Evolutionary conservation across 306 rosid genomes (phyloP).

Genomic region (Cicer chorassanicum): DNA sequence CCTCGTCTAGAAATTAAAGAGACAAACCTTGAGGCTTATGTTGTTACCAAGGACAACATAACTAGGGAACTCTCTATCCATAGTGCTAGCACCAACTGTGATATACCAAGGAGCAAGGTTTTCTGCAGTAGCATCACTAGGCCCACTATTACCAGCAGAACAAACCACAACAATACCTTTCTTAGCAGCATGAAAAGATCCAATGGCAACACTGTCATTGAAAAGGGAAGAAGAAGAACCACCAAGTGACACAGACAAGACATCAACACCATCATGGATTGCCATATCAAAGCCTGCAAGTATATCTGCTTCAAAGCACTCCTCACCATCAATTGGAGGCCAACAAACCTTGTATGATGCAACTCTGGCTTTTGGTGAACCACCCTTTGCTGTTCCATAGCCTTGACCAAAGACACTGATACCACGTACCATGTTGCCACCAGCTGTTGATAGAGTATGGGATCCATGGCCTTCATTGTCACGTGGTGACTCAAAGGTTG

Average conservation of each 20-base stretch:
- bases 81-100: conserved; percentile 90
- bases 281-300: conserved; percentile 81
- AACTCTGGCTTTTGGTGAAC: conserved; percentile 80
- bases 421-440: conserved; percentile 67
- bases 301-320: conserved; percentile 86
- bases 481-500: conserved; percentile 68
- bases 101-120: conserved; percentile 79
- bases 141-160: conserved; percentile 90
- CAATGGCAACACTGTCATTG: conserved; percentile 76
- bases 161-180: conserved; percentile 82
- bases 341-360: conserved; percentile 94
- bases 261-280: conserved; percentile 80
- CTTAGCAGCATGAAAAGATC: conserved; percentile 80
- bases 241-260: conserved; percentile 80
- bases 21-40: conserved; percentile 56
- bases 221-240: conserved; percentile 55
- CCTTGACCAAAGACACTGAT: conserved; percentile 78
- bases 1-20: not conserved
- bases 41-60: conserved; percentile 64
- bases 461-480: conserved; percentile 91
- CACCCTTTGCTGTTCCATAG: conserved; percentile 83
- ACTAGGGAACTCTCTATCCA: conserved; percentile 79
- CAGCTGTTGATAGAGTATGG: conserved; percentile 92
- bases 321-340: conserved; percentile 63
- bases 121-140: conserved; percentile 56